Evolutionary conservation across 305 asterid species (phyloP), one percentile per base, ranked within the genome.

Genomic region (Fraxinus dipetala): DNA sequence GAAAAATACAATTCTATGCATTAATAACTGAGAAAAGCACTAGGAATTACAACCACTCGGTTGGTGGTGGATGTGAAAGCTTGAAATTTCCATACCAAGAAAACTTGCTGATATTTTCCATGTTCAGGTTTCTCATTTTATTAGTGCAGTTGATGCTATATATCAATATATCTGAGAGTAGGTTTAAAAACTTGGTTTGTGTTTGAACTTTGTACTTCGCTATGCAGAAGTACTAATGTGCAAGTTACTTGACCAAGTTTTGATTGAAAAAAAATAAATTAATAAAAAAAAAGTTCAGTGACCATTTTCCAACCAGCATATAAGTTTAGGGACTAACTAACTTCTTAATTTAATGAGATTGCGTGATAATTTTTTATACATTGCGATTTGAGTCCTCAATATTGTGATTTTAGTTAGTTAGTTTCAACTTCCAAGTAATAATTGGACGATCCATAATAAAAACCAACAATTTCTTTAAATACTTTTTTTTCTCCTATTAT

Each of bases 11-110:
- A 84, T 72, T 81, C 85, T 75, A 76, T 54, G 79, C 81, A 83
- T 86, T 70, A 48, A 81, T 48, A 36, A 73, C 63, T 34, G 56
- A 18, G 13, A 79, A 36, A 54, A 51, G 79, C 70, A 61, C 59
- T 45, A 72, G 78, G 79, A 87, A 83, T 78, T 81, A 78, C 87
- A 83, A 82, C 89, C 88, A 89, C 90, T 84, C 80, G 82, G 85
- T 80, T 83, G 69, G 81, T 86, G 85, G 91, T 89, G 92, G 90
- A 82, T 89, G 89, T 80, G n/a, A 84, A 82, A 85, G 79, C 84
- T 76, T 80, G 76, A 80, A 69, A 79, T 79, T 85, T 87, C 87
- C 85, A 82, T 83, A 76, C 91, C 93, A 85, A 63, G 69, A 82
- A 80, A 74, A 80, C 74, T 48, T 28, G 16, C 9, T 81, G 85